phyloP scores from a whole-genome alignment of 2,329 filamentous ascomycete species.

The Microdochium nivale region DNA sequence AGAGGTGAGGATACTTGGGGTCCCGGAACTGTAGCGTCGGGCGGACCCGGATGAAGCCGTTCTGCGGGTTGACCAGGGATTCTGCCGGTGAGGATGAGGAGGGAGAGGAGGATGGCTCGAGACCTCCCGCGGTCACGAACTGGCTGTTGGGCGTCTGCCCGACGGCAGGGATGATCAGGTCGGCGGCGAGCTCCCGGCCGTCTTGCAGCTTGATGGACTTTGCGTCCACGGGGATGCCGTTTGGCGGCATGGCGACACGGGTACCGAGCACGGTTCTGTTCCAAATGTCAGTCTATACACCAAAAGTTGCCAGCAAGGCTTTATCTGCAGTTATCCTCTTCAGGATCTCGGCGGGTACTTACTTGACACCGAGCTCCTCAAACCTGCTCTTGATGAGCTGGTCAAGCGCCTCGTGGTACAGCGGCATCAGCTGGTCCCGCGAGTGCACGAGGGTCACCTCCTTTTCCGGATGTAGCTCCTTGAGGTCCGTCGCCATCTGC shows the following conservation, averaged over 20 bases:
- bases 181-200: conserved; percentile 23
- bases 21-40: conserved; percentile 37
- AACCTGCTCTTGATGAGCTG: conserved; percentile 25
- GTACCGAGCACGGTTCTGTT: conserved; percentile 15
- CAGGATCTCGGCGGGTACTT: conserved; percentile 3
- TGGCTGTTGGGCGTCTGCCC: conserved; percentile 39
- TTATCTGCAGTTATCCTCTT: too few relatives aligned
- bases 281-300: not conserved
- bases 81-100: too few relatives aligned
- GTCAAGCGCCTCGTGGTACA: conserved; percentile 31
- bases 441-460: conserved; percentile 38
- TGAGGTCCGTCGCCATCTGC: conserved; percentile 39
- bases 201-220: conserved; percentile 21
- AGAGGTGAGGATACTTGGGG: conserved; percentile 29
- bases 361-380: conserved; percentile 26
- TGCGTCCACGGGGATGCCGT: conserved; percentile 12
- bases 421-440: conserved; percentile 29
- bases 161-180: conserved; percentile 36
- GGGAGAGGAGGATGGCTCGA: conserved; percentile 14
- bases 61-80: conserved; percentile 16
- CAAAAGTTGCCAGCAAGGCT: too few relatives aligned
- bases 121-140: conserved; percentile 18
- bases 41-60: conserved; percentile 28
- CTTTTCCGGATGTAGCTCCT: conserved; percentile 35
- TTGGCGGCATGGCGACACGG: conserved; percentile 15